Base-by-base conservation (phyloP, 495 filamentous ascomycete genomes). In the Annulohypoxylon maeteangense region DNA sequence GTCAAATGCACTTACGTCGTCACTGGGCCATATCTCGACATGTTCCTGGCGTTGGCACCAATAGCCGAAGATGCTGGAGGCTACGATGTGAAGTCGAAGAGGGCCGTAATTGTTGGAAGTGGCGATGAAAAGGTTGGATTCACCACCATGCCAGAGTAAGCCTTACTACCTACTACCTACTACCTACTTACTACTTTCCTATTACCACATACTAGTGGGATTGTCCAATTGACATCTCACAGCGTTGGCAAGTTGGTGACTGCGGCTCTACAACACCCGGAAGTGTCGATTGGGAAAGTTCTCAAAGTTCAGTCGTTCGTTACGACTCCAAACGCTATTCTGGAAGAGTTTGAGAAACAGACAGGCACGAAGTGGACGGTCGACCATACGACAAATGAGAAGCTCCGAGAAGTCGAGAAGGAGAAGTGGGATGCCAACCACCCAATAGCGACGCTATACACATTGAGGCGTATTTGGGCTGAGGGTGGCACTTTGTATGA, bases 271-370 rank as follows among this genome's bases (percentile, higher is more conserved):
- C 82, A 81, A 16, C 83, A 88, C 47, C 86, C 89, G 36, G 75
- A 84, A 20, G 81, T 78, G 10, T 81, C 86, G 0, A 79, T 82
- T 12, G 86, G 86, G 48, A 84, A 86, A 54, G 84, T 86, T 1
- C 79, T 93, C 27, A 89, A 86, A 55, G 87, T 93, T 4, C 91
- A 92, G 68, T 91, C 90, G 0, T 93, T 92, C 71, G 88, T 88
- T 3, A 84, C 87, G 3, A 91, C 86, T 0, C 89, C 89, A 0
- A 81, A 83, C 6, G 76, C 87, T 48, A 90, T 93, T 23, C 64
- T 90, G 34, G 81, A 82, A 23, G 89, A 92, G 73, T 92, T 88
- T 71, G 87, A 92, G 77, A 85, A 81, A 57, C 90, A 91, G 76
- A 88, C 87, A 1, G 88, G 86, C 0, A 73, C 74, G 11, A 80